Conservation (phyloP, 1,284 basidiomycete species). For the Cyathus pygmaeus region DNA sequence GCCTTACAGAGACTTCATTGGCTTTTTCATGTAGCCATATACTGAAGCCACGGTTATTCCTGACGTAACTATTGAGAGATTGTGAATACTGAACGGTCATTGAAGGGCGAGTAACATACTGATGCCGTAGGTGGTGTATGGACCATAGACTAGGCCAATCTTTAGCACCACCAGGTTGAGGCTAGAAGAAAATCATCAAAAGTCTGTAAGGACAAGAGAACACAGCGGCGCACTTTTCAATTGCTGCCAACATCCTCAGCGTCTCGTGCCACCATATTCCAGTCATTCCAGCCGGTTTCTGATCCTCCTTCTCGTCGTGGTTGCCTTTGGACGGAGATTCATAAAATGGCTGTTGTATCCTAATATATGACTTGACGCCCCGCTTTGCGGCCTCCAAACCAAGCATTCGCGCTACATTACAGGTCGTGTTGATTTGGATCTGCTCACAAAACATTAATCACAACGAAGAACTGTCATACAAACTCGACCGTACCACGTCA, state of each 20-base stretch:
- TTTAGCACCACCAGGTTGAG: conserved; percentile 85
- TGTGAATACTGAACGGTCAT: background rate
- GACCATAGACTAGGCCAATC: conserved; percentile 78
- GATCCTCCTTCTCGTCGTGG: conserved; percentile 79
- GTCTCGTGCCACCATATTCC: conserved; percentile 94
- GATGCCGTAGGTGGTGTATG: conserved; percentile 75
- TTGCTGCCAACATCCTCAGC: conserved; percentile 78
- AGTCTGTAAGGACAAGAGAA: background rate
- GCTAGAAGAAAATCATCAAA: conserved; percentile 45
- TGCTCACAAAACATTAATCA: conserved; percentile 33
- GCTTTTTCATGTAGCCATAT: conserved; percentile 85
- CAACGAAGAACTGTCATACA: conserved; percentile 8
- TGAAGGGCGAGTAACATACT: conserved; percentile 49
- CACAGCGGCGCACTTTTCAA: conserved; percentile 61
- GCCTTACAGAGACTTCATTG: conserved; percentile 85
- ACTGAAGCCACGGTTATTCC: conserved; percentile 84
- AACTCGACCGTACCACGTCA: conserved; percentile 67
- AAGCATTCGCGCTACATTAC: conserved; percentile 74
- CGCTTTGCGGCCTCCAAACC: conserved; percentile 74
- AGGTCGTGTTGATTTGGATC: conserved; percentile 85
- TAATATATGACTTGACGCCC: conserved; percentile 80
- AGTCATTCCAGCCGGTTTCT: conserved; percentile 77
- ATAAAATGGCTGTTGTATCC: conserved; percentile 86
- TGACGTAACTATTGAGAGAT: conserved; percentile 58
- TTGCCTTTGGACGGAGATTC: conserved; percentile 75